These are phyloP conservation scores for Fusarium longipes DNA, from an alignment of 2,329 filamentous ascomycete species.

Conservation along the genomic window DNA sequence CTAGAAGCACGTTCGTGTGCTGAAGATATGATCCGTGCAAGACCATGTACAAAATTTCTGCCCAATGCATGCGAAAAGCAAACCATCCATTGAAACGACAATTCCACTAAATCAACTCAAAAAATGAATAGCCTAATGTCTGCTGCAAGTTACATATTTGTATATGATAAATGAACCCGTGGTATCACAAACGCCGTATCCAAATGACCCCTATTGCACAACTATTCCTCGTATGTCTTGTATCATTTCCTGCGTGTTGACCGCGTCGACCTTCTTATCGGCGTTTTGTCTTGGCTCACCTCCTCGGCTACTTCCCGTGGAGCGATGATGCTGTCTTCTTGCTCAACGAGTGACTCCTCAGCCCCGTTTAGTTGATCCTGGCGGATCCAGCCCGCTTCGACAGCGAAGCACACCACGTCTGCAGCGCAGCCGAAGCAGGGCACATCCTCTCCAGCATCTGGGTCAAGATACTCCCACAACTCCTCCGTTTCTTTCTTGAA, in stretches of 20 bases:
- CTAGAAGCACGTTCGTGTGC: not conserved
- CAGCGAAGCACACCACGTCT: conserved; percentile 67
- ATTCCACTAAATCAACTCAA: not conserved
- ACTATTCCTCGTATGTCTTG: not conserved
- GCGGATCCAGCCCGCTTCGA: conserved; percentile 68
- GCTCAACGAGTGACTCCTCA: conserved; percentile 51
- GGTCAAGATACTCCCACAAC: conserved; percentile 65
- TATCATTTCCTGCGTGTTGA: conserved; percentile 39
- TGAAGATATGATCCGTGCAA: not conserved
- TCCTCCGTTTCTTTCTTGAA: conserved; percentile 64
- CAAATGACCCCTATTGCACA: conserved; percentile 17
- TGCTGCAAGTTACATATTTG: not conserved
- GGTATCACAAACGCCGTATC: conserved; percentile 33
- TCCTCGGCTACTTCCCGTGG: conserved; percentile 44
- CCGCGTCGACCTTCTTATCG: conserved; percentile 45
- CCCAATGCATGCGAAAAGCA: conserved; percentile 3
- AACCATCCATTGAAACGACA: not conserved
- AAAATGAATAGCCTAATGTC: not conserved
- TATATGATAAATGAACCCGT: conserved; percentile 2
- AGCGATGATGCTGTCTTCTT: conserved; percentile 57
- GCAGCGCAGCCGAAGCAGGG: conserved; percentile 66
- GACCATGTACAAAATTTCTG: conserved; percentile 4
- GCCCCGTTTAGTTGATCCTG: conserved; percentile 62
- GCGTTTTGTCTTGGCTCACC: conserved; percentile 34
- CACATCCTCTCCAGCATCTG: conserved; percentile 59